Evolutionary conservation across 495 filamentous ascomycete species (phyloP).

Genomic region (Stereocaulon alpinum): DNA sequence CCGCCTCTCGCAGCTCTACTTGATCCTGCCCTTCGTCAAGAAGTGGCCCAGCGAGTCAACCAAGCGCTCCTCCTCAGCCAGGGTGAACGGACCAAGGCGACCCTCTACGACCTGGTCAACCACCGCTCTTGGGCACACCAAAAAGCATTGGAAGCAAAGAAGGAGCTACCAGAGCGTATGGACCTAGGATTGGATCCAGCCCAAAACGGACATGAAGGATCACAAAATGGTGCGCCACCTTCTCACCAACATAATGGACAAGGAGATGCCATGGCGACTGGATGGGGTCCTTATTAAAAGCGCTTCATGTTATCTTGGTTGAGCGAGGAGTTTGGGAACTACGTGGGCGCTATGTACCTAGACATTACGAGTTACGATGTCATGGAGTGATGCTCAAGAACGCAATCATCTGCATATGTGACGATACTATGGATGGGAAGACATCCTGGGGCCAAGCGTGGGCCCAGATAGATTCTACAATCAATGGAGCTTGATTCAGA

Average conservation of each 20-base stretch:
- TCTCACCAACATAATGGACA: slow-evolving; percentile 8
- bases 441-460: not conserved
- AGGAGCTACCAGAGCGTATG: slow-evolving; percentile 59
- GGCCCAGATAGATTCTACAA: not conserved
- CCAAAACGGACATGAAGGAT: slow-evolving; percentile 9
- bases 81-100: slow-evolving; percentile 63
- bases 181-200: slow-evolving; percentile 53
- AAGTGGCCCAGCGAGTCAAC: slow-evolving; percentile 76
- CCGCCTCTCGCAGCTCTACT: slow-evolving; percentile 67
- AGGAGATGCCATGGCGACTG: slow-evolving; percentile 12
- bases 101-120: slow-evolving; percentile 65
- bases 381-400: not conserved
- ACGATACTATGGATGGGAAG: not conserved
- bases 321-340: slow-evolving; percentile 18
- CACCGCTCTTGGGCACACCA: slow-evolving; percentile 80
- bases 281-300: slow-evolving; percentile 15
- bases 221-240: slow-evolving; percentile 11
- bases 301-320: slow-evolving; percentile 1
- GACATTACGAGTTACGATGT: slow-evolving; percentile 8
- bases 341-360: not conserved
- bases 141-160: slow-evolving; percentile 60
- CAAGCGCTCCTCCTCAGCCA: slow-evolving; percentile 69
- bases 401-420: not conserved
- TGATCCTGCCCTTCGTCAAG: slow-evolving; percentile 67
- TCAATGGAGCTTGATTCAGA: not conserved